Evolutionary conservation across 2,329 filamentous ascomycete species (phyloP).

Genomic region (Aureobasidium mangrovei): DNA sequence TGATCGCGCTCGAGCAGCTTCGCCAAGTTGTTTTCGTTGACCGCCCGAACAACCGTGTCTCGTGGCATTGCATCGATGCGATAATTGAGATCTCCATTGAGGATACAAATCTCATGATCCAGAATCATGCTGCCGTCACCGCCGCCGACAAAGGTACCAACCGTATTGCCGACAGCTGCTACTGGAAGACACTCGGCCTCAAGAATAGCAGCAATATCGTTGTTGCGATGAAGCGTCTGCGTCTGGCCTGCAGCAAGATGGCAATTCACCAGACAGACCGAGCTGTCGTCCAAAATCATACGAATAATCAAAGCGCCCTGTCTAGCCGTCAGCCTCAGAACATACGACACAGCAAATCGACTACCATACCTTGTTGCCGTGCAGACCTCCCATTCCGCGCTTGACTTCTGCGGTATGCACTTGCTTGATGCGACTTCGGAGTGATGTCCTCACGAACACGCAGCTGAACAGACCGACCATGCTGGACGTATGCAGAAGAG

Average conservation of each 20-base stretch:
- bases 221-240: conserved; percentile 83
- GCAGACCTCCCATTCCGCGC: conserved; percentile 86
- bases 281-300: conserved; percentile 90
- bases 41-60: conserved; percentile 79
- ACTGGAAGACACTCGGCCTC: conserved; percentile 67
- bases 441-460: conserved; percentile 78
- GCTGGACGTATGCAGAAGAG: conserved; percentile 77
- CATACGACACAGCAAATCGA: background rate
- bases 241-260: conserved; percentile 91
- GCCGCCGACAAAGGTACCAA: conserved; percentile 79
- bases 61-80: conserved; percentile 96
- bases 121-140: conserved; percentile 91
- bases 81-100: conserved; percentile 96
- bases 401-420: conserved; percentile 79
- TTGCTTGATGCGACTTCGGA: conserved; percentile 67
- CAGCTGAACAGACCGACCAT: conserved; percentile 94
- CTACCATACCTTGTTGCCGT: conserved; percentile 71
- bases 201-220: conserved; percentile 82
- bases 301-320: conserved; percentile 78
- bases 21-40: conserved; percentile 68
- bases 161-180: conserved; percentile 50
- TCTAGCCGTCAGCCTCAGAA: background rate
- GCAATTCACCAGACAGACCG: conserved; percentile 93
- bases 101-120: conserved; percentile 92
- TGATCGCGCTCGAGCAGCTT: conserved; percentile 93